Base-by-base conservation (phyloP, 2,329 filamentous ascomycete species). In the Aureobasidium sp. region DNA sequence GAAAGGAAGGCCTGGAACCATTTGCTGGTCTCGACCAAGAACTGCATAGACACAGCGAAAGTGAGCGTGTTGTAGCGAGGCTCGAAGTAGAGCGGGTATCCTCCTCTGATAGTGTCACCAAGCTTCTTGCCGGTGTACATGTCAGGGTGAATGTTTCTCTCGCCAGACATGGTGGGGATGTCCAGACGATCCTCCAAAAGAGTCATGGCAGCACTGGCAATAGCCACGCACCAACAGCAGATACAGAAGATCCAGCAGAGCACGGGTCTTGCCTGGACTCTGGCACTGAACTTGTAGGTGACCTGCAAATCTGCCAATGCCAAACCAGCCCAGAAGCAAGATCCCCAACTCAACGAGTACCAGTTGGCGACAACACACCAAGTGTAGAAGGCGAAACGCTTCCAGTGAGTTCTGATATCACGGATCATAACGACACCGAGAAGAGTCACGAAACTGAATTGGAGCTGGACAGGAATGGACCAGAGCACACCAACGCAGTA, bases 401-500 rank as follows among this genome's bases (percentile, higher is more conserved):
- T 80, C 75, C 74, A 78, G 0, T 76, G 73, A 0, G 69, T 77
- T 65, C 76, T 78, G 68, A 78, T 74, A 58, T 80, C 76, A 41
- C 72, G 73, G 36, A 80, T 71, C 26, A 80, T 69, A 32, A 80
- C 72, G 5, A 73, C 71, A 26, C 72, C 77, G 10, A 77, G 67
- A 2, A 80, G 67, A 2, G 76, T 73, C n/a, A 76, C 69, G 74
- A 78, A 80, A 2, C 77, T 73, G 41, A 75, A 77, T 66, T 80
- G 78, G 1, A 80, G 70, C 64, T 79, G 77, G 0, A 80, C 77
- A 0, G 78, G 77, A 36, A 80, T 79, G 3, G 78, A 80, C 78
- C 78, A 80, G 1, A 80, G 71, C 5, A 80, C 78, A 68, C 78
- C 78, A 0, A 78, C 79, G 63, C 78, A 80, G 69, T 78, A 80